A percentile compares a stretch with the other conserved stretches of the same genome.
phyloP scores from a whole-genome alignment of 1,139 yeast species.

The Meyerozyma elateridarum region DNA sequence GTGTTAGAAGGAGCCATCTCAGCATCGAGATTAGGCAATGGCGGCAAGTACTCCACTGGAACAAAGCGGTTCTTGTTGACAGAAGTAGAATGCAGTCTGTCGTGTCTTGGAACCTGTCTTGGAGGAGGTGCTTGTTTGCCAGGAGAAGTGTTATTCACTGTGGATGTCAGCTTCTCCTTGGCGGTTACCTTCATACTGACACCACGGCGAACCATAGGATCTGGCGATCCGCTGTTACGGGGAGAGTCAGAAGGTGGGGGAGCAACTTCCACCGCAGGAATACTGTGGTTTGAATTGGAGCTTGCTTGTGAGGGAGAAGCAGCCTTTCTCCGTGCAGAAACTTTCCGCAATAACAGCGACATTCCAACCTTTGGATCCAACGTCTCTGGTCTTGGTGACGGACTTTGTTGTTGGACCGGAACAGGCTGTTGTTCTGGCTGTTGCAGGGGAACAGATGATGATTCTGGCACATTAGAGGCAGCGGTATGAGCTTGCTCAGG shows the following conservation, averaged over 20 bases:
- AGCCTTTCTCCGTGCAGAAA: constrained; percentile 28
- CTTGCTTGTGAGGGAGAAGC: constrained; percentile 7
- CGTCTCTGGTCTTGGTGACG: constrained; percentile 22
- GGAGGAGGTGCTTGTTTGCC: constrained; percentile 18
- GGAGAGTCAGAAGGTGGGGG: constrained; percentile 5
- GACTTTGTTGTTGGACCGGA: constrained; percentile 27
- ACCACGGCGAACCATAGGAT: constrained; percentile 56
- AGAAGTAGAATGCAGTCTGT: constrained; percentile 15
- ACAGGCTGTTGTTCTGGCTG: constrained; percentile 7
- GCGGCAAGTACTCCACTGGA: constrained; percentile 46
- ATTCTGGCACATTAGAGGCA: constrained; percentile 15
- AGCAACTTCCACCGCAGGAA: constrained; percentile 9
- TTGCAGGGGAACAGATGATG: constrained; percentile 14
- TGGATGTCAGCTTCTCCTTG: constrained; percentile 43
- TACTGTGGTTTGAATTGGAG: constrained; percentile 6
- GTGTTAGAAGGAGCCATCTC: constrained; percentile 5
- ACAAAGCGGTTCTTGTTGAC: constrained; percentile 33
- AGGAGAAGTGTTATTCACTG: constrained; percentile 19
- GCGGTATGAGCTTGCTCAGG: constrained; percentile 74
- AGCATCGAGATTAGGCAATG: constrained; percentile 41
- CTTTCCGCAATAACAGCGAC: constrained; percentile 35
- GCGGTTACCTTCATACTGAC: constrained; percentile 60
- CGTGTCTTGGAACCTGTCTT: constrained; percentile 7
- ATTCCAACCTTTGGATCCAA: constrained; percentile 33
- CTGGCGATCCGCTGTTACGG: constrained; percentile 17